Evolutionary conservation across 2,329 filamentous ascomycete species (phyloP), one percentile per base, ranked within the genome.

Genomic region (Escovopsis sp.): DNA sequence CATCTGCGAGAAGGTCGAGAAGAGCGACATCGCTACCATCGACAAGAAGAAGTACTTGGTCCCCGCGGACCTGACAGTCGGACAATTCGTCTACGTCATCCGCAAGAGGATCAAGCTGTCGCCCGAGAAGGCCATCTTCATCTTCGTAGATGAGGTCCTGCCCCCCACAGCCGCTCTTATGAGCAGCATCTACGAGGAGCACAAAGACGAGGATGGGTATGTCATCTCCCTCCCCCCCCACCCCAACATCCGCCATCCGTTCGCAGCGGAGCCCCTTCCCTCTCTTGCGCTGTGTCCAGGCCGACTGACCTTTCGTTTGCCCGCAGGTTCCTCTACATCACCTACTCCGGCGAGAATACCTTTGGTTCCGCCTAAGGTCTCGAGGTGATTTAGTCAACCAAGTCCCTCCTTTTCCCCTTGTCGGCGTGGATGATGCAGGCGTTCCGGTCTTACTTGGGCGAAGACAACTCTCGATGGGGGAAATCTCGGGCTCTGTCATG

Each of bases 1-100:
- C 50, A 98, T 98, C 63, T 98, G 91, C 74, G 91, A 96, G 68
- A 96, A 96, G 74, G 89, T 96, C 54, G 91, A 98, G 70, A 96
- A 95, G 72, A 93, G 84, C 48, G 91, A 98, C 62, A 98, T 98
- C 56, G 91, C 91, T 46, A 96, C 91, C 53, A 98, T 98, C 74
- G 91, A 98, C 71, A 98, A 98, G 81, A 98, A 98, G 80, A 98
- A 98, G 72, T 98, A 98, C 61, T 77, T 98, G 39, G 91, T 98
- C 25, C 91, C 91, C 12, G 87, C 91, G 54, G 91, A 98, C 61
- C 78, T 98, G 60, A 98, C 91, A 48, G 91, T 98, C 49, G 91
- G 91, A 57, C 91, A 98, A 80, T 95, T 98, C 62, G 91, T 98
- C 70, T 98, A 98, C 67, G 91, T 98, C 51, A 98, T 98, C 68